A percentile compares a stretch with the other conserved stretches of the same genome.
These are phyloP conservation scores for Neoboletus subvelutipes DNA, from an alignment of 768 basidiomycete species.

Conservation along the genomic window DNA sequence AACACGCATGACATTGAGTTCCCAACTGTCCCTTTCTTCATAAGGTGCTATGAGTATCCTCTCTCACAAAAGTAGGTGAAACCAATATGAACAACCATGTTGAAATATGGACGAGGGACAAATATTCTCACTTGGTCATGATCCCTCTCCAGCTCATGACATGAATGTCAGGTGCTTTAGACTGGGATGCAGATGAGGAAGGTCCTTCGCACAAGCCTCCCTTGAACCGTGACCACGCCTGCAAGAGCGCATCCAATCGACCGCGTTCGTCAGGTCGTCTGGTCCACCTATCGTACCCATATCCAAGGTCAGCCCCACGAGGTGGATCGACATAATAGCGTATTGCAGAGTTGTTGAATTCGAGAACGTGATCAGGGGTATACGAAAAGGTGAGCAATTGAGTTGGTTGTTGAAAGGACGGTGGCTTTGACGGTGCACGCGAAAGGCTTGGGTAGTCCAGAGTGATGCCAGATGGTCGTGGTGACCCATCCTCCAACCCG, in stretches of 20 bases:
- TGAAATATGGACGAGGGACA: background rate
- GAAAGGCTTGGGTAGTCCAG: conserved; percentile 28
- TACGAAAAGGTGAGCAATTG: conserved; percentile 75
- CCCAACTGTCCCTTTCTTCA: conserved; percentile 77
- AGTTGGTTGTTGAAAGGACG: conserved; percentile 68
- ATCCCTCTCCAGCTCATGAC: conserved; percentile 79
- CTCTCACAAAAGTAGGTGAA: conserved; percentile 35
- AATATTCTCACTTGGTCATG: conserved; percentile 68
- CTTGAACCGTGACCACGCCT: conserved; percentile 50
- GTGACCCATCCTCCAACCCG: conserved; percentile 5
- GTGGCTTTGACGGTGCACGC: conserved; percentile 18
- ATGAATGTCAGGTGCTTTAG: conserved; percentile 42
- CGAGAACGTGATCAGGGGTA: conserved; percentile 50
- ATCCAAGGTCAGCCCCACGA: conserved; percentile 56
- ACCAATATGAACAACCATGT: conserved; percentile 12
- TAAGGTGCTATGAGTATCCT: conserved; percentile 83
- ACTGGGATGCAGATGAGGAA: conserved; percentile 23
- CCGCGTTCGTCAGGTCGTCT: conserved; percentile 63
- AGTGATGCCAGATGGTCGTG: conserved; percentile 1
- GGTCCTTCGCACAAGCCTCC: conserved; percentile 34
- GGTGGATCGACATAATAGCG: conserved; percentile 74
- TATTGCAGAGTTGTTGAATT: conserved; percentile 68
- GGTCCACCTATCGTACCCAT: conserved; percentile 75
- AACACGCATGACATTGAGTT: conserved; percentile 78
- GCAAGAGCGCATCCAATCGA: conserved; percentile 66